These are phyloP conservation scores for Penicillium cosmopolitanum DNA, from an alignment of 495 filamentous ascomycete genomes.

Conservation along the genomic window DNA sequence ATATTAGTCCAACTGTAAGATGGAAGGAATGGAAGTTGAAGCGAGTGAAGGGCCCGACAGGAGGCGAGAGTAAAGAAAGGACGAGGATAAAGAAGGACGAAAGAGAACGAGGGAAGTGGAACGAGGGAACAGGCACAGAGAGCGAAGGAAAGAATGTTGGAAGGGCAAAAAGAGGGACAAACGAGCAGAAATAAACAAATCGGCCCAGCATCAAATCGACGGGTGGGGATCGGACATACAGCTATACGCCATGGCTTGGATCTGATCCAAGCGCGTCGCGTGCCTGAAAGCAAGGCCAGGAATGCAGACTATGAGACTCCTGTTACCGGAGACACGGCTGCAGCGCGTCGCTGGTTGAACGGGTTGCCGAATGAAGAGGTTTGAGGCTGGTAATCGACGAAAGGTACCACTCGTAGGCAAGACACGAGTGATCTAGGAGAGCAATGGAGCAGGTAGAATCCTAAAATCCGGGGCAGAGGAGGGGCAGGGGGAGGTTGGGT, in stretches of 20 bases:
- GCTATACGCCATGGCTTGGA: slow-evolving; percentile 44
- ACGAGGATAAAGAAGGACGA: slow-evolving; percentile 14
- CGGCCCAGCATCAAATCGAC: slow-evolving; percentile 36
- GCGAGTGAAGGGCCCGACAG: slow-evolving; percentile 2
- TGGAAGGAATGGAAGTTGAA: slow-evolving; percentile 10
- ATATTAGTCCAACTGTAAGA: slow-evolving; percentile 18
- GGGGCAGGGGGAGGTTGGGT: slow-evolving; percentile 27
- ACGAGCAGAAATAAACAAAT: slow-evolving; percentile 51
- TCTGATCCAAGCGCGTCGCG: slow-evolving; percentile 44
- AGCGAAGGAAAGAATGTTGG: slow-evolving; percentile 31
- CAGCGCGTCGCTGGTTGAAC: slow-evolving; percentile 5
- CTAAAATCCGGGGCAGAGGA: slow-evolving; percentile 8
- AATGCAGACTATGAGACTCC: slow-evolving; percentile 48
- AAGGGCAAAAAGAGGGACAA: slow-evolving; percentile 31
- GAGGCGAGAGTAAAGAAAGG: slow-evolving; percentile 16
- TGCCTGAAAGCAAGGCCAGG: slow-evolving; percentile 51
- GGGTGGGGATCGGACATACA: slow-evolving; percentile 44
- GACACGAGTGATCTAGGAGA: neutral
- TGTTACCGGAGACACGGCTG: slow-evolving; percentile 35
- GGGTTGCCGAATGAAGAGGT: slow-evolving; percentile 1
- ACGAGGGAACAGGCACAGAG: slow-evolving; percentile 22
- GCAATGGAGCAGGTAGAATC: neutral
- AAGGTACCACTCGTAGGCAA: neutral
- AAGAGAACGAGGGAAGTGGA: slow-evolving; percentile 22
- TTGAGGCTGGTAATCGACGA: neutral